Evolutionary conservation across 2,329 filamentous ascomycete genomes (phyloP).

Genomic region (Epichloe typhina): DNA sequence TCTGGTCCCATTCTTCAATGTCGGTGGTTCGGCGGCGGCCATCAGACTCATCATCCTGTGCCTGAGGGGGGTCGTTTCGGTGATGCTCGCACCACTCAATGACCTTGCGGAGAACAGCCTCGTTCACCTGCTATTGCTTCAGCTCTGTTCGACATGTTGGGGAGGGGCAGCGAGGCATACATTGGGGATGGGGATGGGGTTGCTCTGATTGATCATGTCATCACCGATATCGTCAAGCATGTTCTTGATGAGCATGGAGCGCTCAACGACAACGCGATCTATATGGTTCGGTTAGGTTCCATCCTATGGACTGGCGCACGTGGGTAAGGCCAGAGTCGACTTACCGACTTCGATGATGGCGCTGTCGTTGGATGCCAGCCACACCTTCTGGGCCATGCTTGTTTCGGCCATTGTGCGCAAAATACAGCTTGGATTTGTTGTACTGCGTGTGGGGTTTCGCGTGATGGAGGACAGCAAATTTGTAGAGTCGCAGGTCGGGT

Average conservation of each 20-base stretch:
- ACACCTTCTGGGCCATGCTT: conserved; percentile 26
- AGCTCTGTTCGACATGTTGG: not conserved
- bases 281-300: conserved; percentile 17
- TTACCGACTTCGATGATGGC: conserved; percentile 33
- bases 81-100: conserved; percentile 98
- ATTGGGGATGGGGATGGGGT: conserved; percentile 81
- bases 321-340: conserved; percentile 11
- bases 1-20: conserved; percentile 99
- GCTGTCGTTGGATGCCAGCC: conserved; percentile 38
- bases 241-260: conserved; percentile 94
- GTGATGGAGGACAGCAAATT: not conserved
- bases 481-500: not conserved
- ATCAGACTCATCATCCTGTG: conserved; percentile 80
- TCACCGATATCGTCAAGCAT: conserved; percentile 89
- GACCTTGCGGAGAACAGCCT: conserved; percentile 87
- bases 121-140: conserved; percentile 56
- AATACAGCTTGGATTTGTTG: not conserved
- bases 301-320: not conserved
- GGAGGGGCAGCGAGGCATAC: conserved; percentile 27
- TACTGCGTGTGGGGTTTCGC: not conserved
- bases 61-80: conserved; percentile 71
- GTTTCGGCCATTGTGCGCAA: conserved; percentile 23
- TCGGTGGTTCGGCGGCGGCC: conserved; percentile 97
- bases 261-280: conserved; percentile 79
- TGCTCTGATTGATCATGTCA: conserved; percentile 33